A percentile compares a stretch with the other conserved stretches of the same genome.
phyloP scores from a whole-genome alignment of 805 yeast species.

The Starmera dryadoides region DNA sequence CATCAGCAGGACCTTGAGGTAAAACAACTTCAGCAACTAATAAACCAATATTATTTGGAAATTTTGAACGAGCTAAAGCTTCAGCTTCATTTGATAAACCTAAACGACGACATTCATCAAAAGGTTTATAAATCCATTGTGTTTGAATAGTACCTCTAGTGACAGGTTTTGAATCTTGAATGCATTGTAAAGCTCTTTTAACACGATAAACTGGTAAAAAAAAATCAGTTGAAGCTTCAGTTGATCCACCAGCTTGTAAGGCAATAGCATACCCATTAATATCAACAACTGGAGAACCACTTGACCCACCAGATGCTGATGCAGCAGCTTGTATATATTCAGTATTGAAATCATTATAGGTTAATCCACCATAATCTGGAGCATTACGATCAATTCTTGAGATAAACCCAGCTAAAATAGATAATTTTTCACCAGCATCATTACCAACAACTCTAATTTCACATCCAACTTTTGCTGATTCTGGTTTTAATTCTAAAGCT shows the following conservation, averaged over 20 bases:
- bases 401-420: slow-evolving; percentile 78
- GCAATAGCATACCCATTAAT: slow-evolving; percentile 85
- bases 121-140: slow-evolving; percentile 83
- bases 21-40: slow-evolving; percentile 76
- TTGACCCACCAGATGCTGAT: slow-evolving; percentile 90
- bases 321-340: slow-evolving; percentile 96
- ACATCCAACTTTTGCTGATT: slow-evolving; percentile 81
- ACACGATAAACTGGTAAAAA: slow-evolving; percentile 84
- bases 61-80: slow-evolving; percentile 52
- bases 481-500: slow-evolving; percentile 67
- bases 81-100: slow-evolving; percentile 78
- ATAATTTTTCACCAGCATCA: slow-evolving; percentile 91
- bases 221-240: slow-evolving; percentile 89
- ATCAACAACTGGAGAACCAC: slow-evolving; percentile 95
- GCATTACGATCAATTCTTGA: slow-evolving; percentile 85
- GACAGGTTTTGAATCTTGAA: slow-evolving; percentile 51
- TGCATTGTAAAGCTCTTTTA: slow-evolving; percentile 68
- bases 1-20: slow-evolving; percentile 82
- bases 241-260: slow-evolving; percentile 88
- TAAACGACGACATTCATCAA: slow-evolving; percentile 82
- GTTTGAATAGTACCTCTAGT: slow-evolving; percentile 91
- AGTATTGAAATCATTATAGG: slow-evolving; percentile 89
- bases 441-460: slow-evolving; percentile 94
- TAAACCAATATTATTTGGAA: slow-evolving; percentile 73
- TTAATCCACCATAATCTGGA: slow-evolving; percentile 83